These are phyloP conservation scores for Trametes maxima DNA, from an alignment of 768 basidiomycete genomes.

Conservation along the genomic window DNA sequence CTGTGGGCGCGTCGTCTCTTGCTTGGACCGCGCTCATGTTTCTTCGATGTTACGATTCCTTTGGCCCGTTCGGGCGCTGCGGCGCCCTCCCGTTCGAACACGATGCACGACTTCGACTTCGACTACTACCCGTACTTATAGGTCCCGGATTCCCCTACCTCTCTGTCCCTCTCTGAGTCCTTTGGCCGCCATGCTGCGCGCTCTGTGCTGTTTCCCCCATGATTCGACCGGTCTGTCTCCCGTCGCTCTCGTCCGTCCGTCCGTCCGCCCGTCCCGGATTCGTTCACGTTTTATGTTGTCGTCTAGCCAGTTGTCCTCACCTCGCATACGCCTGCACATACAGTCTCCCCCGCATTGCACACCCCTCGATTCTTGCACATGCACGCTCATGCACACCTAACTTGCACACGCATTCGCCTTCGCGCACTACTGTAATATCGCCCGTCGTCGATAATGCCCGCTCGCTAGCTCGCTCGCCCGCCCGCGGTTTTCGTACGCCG, in stretches of 20 bases:
- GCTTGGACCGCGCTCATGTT: background rate
- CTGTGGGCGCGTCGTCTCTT: background rate
- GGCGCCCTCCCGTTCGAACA: no score
- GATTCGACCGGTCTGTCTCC: background rate
- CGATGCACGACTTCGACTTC: background rate
- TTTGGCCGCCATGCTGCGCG: background rate
- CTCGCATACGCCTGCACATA: conserved; percentile 1
- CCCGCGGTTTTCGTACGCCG: no score
- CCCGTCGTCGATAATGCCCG: conserved; percentile 2
- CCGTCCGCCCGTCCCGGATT: background rate
- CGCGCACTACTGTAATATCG: background rate
- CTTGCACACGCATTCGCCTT: background rate
- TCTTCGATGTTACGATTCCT: no score
- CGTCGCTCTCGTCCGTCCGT: background rate
- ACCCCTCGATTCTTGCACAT: conserved; percentile 2
- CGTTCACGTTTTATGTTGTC: background rate
- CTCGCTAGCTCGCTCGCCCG: background rate
- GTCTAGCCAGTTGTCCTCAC: background rate
- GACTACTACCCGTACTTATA: background rate
- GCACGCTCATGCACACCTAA: background rate
- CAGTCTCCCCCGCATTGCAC: conserved; percentile 3
- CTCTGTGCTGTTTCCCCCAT: background rate
- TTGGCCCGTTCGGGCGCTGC: no score
- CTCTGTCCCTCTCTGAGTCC: background rate
- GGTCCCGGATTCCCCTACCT: background rate